Base-by-base conservation (phyloP, 1,284 basidiomycete species). In the Ustilago lituana region DNA sequence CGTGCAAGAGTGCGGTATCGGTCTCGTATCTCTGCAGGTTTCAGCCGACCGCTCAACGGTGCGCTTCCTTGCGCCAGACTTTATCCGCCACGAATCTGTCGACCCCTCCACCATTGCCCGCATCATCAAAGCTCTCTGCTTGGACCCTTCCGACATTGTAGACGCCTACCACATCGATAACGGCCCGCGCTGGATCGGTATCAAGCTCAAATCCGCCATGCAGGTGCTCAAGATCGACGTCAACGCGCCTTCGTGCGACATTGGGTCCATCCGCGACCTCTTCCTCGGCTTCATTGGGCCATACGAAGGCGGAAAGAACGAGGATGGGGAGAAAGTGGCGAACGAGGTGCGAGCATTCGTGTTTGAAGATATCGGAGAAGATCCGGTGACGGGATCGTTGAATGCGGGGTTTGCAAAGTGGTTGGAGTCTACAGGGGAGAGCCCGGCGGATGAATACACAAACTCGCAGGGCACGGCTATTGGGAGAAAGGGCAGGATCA, bases 361-460 rank as follows among this genome's bases (percentile, higher is more conserved):
- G 2, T 64, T 55, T 47, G 67, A 60, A 3, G 48, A 56, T 17
- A 66, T 64, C 14, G 48, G 50, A 31, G 73, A 78, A 41, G 78
- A 78, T 51, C 73, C 78, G 0, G 75, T 77, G n/a, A 77, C 74
- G 0, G 78, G 78, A 14, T 76, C 73, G 29, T 45, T 78, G 15
- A 79, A 75, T 40, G 77, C 71, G 14, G 75, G 74, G 3, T 51
- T 77, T 10, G 74, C 71, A 17, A 58, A 56, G 26, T 79, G 71
- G 74, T 55, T 76, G 3, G 65, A 69, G 31, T 17, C 33, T 11
- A 50, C 62, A 1, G 65, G 55, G 4, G 43, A 64, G 17, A 57
- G 52, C 11, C 65, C 70, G 1, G 47, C 58, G 2, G 50, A 40
- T 2, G 55, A 48, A 17, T 77, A 73, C 26, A 36, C 52, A 7